Percentiles rank a stretch among this genome's conserved stretches.
phyloP scores from a whole-genome alignment of 2,329 filamentous ascomycete species.

The Talaromyces funiculosus region DNA sequence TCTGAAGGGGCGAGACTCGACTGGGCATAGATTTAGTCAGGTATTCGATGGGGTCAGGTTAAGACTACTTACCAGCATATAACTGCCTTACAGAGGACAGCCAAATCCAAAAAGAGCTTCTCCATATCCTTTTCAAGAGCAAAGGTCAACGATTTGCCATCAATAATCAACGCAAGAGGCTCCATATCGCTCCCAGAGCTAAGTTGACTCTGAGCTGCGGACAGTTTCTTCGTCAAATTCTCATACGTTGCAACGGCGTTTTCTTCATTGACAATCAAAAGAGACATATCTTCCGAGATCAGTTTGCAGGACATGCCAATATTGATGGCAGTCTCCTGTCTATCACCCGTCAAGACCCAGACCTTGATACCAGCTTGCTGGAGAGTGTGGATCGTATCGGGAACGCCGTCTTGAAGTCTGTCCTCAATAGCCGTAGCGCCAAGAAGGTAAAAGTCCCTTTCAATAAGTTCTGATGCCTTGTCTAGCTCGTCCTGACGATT shows the following conservation, averaged over 20 bases:
- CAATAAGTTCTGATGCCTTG: slow-evolving; percentile 93
- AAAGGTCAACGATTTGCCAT: slow-evolving; percentile 90
- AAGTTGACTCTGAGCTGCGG: slow-evolving; percentile 79
- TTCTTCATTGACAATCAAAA: slow-evolving; percentile 94
- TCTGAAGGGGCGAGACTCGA: slow-evolving; percentile 93
- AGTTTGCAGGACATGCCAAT: slow-evolving; percentile 99
- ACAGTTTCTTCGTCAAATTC: slow-evolving; percentile 88
- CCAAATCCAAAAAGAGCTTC: slow-evolving; percentile 86
- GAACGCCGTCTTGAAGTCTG: slow-evolving; percentile 91
- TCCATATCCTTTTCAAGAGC: slow-evolving; percentile 92
- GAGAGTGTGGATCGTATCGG: slow-evolving; percentile 94
- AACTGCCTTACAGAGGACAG: slow-evolving; percentile 96
- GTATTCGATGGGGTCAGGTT: neutral
- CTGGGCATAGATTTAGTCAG: slow-evolving; percentile 38
- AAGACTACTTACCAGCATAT: slow-evolving; percentile 63
- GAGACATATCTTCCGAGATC: slow-evolving; percentile 96
- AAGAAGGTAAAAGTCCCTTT: slow-evolving; percentile 83
- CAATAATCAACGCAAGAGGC: slow-evolving; percentile 84
- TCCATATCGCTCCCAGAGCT: slow-evolving; percentile 58
- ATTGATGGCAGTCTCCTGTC: slow-evolving; percentile 98
- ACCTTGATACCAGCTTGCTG: slow-evolving; percentile 97
- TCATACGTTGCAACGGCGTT: slow-evolving; percentile 69
- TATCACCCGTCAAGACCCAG: slow-evolving; percentile 95
- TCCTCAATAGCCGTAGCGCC: slow-evolving; percentile 97
- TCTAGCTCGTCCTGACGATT: slow-evolving; percentile 92